A percentile compares a stretch with the other conserved stretches of the same genome.
These are phyloP conservation scores for Thalassiosira mediterranea DNA, from an alignment of 352 stramenopile species.

Conservation along the genomic window DNA sequence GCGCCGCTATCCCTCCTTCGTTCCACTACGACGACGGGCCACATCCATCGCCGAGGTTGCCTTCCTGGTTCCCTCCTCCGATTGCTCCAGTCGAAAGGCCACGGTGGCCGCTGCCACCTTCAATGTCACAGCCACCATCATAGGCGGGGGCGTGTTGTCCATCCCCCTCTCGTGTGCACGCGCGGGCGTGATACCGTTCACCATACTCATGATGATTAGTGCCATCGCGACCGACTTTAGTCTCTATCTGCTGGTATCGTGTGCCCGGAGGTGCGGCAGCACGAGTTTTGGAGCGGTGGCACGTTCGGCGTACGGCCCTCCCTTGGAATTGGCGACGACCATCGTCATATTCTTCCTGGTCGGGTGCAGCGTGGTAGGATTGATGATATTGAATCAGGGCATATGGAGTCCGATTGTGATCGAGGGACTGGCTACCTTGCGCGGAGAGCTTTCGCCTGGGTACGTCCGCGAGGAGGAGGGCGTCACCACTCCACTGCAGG, in stretches of 20 bases:
- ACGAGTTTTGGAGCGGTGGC: conserved; percentile 56
- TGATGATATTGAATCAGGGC: not conserved
- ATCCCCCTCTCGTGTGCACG: conserved; percentile 61
- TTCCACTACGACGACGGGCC: conserved; percentile 1
- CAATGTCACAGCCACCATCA: conserved; percentile 68
- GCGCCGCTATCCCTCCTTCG: not conserved
- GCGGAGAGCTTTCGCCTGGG: no score
- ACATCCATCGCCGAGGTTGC: conserved; percentile 21
- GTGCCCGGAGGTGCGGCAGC: conserved; percentile 54
- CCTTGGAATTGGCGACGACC: conserved; percentile 45
- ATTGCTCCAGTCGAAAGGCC: conserved; percentile 37
- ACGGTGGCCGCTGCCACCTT: conserved; percentile 55
- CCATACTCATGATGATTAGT: conserved; percentile 53
- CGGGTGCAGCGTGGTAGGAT: conserved; percentile 5
- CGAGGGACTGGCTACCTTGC: no score
- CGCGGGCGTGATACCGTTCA: conserved; percentile 47
- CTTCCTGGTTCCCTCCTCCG: conserved; percentile 42
- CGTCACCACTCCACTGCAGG: no score
- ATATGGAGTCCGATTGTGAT: no score
- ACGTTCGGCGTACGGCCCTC: conserved; percentile 45
- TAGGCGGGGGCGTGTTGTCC: conserved; percentile 66
- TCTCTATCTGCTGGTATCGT: conserved; percentile 67
- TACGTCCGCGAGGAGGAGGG: no score
- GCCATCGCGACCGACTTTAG: conserved; percentile 59
- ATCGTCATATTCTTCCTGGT: conserved; percentile 24